phyloP scores from a whole-genome alignment of 2,329 filamentous ascomycete species.

The Hymenoscyphus albidus region DNA sequence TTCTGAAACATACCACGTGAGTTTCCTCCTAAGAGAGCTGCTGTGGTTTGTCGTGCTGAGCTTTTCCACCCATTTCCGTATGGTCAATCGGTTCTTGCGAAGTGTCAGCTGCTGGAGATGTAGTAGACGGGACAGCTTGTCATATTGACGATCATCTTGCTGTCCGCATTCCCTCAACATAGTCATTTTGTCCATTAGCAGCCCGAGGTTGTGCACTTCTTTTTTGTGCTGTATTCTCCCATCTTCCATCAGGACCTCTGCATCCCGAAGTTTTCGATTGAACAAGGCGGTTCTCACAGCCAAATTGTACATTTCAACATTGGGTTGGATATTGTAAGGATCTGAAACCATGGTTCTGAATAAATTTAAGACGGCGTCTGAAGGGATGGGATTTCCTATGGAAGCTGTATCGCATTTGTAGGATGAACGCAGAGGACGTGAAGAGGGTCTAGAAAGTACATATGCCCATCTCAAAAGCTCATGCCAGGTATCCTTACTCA shows the following conservation, averaged over 20 bases:
- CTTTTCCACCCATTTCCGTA: neutral
- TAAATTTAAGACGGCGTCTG: conserved; percentile 23
- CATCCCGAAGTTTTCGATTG: neutral
- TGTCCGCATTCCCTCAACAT: neutral
- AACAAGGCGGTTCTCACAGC: neutral
- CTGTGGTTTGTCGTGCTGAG: neutral
- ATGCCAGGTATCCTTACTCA: conserved; percentile 58
- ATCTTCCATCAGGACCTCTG: neutral
- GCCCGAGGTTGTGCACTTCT: neutral
- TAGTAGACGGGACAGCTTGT: neutral
- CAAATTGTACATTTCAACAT: conserved; percentile 29
- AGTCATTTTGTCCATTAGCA: neutral
- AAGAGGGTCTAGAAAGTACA: conserved; percentile 42
- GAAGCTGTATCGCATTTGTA: conserved; percentile 4
- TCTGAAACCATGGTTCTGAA: conserved; percentile 31
- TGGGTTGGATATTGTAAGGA: conserved; percentile 32
- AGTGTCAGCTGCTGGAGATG: neutral
- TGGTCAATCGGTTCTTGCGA: neutral
- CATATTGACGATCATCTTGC: neutral
- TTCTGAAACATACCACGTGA: conserved; percentile 21
- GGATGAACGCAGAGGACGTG: neutral
- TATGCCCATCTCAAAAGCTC: conserved; percentile 66
- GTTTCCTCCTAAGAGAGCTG: neutral
- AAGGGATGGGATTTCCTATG: conserved; percentile 18
- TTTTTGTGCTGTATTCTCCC: neutral